Evolutionary conservation across 2,329 filamentous ascomycete species (phyloP).

Genomic region (Penicillium sp.): DNA sequence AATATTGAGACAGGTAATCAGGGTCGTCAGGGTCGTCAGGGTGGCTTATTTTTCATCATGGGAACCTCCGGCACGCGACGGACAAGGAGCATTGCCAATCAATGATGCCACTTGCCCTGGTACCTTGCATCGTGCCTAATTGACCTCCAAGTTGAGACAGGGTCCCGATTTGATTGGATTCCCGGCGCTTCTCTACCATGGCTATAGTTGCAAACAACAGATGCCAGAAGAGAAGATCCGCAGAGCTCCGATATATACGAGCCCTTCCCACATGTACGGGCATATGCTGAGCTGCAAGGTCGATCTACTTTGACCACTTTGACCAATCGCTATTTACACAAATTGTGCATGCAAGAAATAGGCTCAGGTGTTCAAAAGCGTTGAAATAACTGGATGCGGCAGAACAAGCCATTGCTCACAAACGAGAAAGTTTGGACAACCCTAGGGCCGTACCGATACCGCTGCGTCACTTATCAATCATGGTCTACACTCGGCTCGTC

Average conservation of each 20-base stretch:
- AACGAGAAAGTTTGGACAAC: neutral
- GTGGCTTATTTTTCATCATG: neutral
- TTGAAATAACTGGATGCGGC: neutral
- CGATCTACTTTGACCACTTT: neutral
- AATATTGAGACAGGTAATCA: neutral
- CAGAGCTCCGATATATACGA: neutral
- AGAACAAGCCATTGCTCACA: neutral
- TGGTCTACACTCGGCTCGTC: neutral
- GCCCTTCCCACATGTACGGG: accelerated
- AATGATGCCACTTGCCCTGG: neutral
- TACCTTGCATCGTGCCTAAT: neutral
- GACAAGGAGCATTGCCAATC: neutral
- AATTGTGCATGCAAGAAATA: neutral
- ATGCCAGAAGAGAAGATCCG: neutral
- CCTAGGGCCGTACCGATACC: neutral
- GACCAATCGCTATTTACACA: neutral
- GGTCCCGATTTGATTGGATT: neutral
- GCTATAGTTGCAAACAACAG: neutral
- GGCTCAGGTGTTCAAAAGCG: too few species aligned
- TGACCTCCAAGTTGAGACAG: neutral
- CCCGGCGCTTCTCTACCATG: neutral
- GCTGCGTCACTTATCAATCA: neutral
- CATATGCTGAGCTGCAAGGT: neutral
- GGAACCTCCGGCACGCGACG: neutral
- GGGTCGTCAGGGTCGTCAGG: neutral